A percentile compares a stretch with the other conserved stretches of the same genome.
Evolutionary conservation across 2,329 filamentous ascomycete genomes (phyloP).

Genomic region (Penicillium janthinellum): DNA sequence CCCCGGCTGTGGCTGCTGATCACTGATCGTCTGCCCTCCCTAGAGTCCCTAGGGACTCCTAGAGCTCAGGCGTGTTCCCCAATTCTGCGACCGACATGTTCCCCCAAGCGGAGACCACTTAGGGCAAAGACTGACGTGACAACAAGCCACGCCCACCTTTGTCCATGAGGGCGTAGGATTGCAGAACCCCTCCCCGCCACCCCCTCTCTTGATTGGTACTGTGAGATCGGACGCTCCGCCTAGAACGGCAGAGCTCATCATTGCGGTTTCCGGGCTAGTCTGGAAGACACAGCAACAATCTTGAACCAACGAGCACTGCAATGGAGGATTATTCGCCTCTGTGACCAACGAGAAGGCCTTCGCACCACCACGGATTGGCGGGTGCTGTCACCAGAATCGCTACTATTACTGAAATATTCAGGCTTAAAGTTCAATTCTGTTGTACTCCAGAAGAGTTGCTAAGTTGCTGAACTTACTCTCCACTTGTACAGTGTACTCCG

Average conservation of each 20-base stretch:
- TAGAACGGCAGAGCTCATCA: constrained; percentile 11
- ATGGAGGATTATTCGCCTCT: not conserved
- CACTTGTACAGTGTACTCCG: no score
- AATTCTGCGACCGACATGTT: constrained; percentile 14
- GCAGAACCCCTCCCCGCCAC: not conserved
- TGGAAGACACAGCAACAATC: not conserved
- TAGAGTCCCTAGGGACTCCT: not conserved
- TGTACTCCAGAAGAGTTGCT: no score
- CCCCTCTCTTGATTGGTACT: constrained; percentile 14
- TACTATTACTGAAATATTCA: not conserved
- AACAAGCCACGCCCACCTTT: not conserved
- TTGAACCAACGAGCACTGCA: no score
- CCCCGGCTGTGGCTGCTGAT: constrained; percentile 28
- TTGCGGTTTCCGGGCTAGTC: constrained; percentile 16
- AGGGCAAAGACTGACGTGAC: constrained; percentile 9
- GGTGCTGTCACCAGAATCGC: not conserved
- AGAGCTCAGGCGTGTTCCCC: constrained; percentile 12
- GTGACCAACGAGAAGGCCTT: not conserved
- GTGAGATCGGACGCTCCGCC: constrained; percentile 18
- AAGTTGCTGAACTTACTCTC: no score
- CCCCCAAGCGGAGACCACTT: constrained; percentile 12
- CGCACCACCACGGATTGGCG: not conserved
- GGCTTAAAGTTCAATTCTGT: not conserved
- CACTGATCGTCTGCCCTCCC: constrained; percentile 18
- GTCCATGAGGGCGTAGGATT: not conserved